Percentiles rank a stretch among this genome's conserved stretches.
phyloP scores from a whole-genome alignment of 2,329 filamentous ascomycete species.

The Fusarium tuaranense region DNA sequence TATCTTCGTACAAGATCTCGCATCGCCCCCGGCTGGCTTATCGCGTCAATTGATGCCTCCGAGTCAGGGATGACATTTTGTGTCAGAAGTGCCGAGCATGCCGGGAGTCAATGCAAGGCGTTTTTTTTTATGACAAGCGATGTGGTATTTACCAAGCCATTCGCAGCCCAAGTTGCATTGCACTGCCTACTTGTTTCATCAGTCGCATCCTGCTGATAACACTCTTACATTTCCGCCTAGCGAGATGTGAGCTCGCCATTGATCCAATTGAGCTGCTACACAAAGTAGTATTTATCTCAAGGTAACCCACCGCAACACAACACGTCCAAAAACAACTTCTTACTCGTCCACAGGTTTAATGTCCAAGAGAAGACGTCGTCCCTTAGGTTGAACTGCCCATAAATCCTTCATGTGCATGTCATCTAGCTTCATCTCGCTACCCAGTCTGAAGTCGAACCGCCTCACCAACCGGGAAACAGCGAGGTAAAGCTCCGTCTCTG shows the following conservation, averaged over 20 bases:
- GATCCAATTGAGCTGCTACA: neutral
- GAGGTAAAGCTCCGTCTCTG: neutral
- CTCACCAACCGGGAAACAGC: neutral
- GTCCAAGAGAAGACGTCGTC: neutral
- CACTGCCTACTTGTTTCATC: neutral
- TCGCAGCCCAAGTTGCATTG: neutral
- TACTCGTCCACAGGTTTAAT: neutral
- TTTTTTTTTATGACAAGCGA: neutral
- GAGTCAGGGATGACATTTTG: neutral
- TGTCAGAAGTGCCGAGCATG: neutral
- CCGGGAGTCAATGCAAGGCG: neutral
- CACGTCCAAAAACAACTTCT: neutral
- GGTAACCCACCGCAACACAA: neutral
- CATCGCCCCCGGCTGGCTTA: neutral
- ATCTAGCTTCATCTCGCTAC: neutral
- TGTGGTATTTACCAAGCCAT: neutral
- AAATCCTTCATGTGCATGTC: neutral
- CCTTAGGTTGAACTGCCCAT: neutral
- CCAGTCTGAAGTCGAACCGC: neutral
- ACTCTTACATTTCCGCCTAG: no score
- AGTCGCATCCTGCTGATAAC: neutral
- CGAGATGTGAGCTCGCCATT: neutral
- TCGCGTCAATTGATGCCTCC: neutral
- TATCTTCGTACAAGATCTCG: neutral
- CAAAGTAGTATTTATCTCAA: neutral